Conservation (phyloP, 768 basidiomycete genomes). For the Kwoniella bestiolae region DNA sequence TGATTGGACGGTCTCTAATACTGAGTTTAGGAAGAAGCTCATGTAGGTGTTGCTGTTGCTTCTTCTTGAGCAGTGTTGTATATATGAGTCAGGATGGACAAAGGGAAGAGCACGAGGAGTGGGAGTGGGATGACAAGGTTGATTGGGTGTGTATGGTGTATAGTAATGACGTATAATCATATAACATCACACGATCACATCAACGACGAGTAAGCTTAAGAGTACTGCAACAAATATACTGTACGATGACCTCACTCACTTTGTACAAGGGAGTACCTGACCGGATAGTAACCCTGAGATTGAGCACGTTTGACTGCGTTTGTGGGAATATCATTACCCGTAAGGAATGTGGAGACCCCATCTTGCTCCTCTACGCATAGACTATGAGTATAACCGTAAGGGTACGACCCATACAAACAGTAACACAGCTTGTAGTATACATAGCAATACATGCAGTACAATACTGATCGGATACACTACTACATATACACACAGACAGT, state of each 20-base stretch:
- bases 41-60: neutral
- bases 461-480: no score
- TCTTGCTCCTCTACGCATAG: no score
- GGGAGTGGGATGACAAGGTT: neutral
- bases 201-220: neutral
- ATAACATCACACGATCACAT: neutral
- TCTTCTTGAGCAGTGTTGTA: no score
- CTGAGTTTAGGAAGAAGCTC: slow-evolving; percentile 20
- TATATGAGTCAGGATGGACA: neutral
- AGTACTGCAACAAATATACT: neutral
- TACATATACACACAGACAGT: no score
- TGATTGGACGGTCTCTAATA: slow-evolving; percentile 19
- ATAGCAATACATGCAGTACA: no score
- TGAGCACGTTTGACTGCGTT: neutral
- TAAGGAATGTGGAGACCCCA: neutral
- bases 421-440: no score
- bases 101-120: neutral
- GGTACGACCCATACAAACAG: no score
- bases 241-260: slow-evolving; percentile 2
- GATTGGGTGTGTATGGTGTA: no score
- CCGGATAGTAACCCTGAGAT: neutral
- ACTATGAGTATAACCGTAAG: no score
- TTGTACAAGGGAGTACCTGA: neutral
- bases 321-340: neutral
- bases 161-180: slow-evolving; percentile 9